Conservation (phyloP, 768 basidiomycete genomes). For the Galerina marginata region DNA sequence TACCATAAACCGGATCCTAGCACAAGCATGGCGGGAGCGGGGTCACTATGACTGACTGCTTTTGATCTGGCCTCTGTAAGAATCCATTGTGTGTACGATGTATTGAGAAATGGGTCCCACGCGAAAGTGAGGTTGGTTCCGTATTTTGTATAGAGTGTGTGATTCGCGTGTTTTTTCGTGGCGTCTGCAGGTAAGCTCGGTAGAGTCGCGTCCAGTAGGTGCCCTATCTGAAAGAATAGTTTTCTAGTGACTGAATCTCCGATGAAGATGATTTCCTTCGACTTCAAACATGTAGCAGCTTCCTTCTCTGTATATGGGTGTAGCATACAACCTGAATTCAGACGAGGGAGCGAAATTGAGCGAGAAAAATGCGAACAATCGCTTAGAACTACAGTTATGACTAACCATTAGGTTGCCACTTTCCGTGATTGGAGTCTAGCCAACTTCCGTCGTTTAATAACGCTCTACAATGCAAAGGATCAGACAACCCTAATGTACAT, state of each 20-base stretch:
- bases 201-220: conserved; percentile 61
- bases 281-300: conserved; percentile 57
- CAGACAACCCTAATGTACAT: conserved; percentile 62
- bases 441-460: conserved; percentile 77
- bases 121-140: conserved; percentile 61
- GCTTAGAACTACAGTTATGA: not conserved
- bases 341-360: not conserved
- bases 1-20: conserved; percentile 92
- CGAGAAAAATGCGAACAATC: not conserved
- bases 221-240: conserved; percentile 77
- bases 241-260: conserved; percentile 86
- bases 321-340: conserved; percentile 76
- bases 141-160: conserved; percentile 50
- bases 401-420: conserved; percentile 91
- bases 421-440: conserved; percentile 67
- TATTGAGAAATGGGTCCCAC: conserved; percentile 92
- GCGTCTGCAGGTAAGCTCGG: conserved; percentile 58
- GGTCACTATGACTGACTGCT: conserved; percentile 7
- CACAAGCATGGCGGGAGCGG: conserved; percentile 68
- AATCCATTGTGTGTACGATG: conserved; percentile 54
- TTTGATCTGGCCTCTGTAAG: conserved; percentile 32
- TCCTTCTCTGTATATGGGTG: conserved; percentile 64
- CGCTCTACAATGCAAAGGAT: conserved; percentile 75
- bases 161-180: conserved; percentile 72
- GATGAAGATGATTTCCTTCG: conserved; percentile 71